A percentile compares a stretch with the other conserved stretches of the same genome.
Evolutionary conservation across 139 green algal species (phyloP).

Genomic region (Chlamydomonas eustigma): DNA sequence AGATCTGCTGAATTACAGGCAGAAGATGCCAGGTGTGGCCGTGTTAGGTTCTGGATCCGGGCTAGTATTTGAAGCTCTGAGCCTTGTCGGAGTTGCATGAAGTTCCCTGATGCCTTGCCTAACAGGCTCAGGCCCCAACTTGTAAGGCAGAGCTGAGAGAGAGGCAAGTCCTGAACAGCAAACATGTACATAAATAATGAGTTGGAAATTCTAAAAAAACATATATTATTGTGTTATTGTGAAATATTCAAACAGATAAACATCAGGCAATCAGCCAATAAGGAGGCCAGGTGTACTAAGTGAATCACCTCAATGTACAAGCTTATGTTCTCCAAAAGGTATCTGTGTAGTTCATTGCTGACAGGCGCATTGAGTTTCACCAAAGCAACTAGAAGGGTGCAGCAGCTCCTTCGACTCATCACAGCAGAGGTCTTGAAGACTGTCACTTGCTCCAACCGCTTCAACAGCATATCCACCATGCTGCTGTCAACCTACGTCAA

Average conservation of each 20-base stretch:
- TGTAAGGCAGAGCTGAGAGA: too few relatives aligned
- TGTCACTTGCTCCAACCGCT: conserved; percentile 5
- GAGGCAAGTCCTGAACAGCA: too few relatives aligned
- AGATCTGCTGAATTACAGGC: conserved; percentile 15
- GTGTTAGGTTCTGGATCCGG: background rate
- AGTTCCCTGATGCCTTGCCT: background rate
- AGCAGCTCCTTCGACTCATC: background rate
- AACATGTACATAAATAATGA: too few relatives aligned
- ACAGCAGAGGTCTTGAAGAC: background rate
- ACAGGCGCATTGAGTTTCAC: background rate
- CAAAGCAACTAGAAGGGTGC: conserved; percentile 2
- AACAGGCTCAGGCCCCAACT: background rate
- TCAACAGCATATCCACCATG: background rate
- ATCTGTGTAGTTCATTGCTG: background rate
- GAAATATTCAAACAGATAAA: too few relatives aligned
- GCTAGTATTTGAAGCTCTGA: conserved; percentile 8
- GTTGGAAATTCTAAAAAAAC: too few relatives aligned
- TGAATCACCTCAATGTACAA: background rate
- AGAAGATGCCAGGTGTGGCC: background rate
- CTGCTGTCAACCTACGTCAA: conserved; percentile 11
- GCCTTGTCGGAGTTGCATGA: conserved; percentile 4
- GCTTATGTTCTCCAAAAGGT: background rate
- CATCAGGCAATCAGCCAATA: too few relatives aligned
- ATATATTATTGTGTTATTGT: too few relatives aligned
- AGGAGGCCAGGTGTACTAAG: too few relatives aligned